Percentiles rank a stretch among this genome's conserved stretches.
phyloP scores from a whole-genome alignment of 1,284 basidiomycete genomes.

The Gomphus bonarii region DNA sequence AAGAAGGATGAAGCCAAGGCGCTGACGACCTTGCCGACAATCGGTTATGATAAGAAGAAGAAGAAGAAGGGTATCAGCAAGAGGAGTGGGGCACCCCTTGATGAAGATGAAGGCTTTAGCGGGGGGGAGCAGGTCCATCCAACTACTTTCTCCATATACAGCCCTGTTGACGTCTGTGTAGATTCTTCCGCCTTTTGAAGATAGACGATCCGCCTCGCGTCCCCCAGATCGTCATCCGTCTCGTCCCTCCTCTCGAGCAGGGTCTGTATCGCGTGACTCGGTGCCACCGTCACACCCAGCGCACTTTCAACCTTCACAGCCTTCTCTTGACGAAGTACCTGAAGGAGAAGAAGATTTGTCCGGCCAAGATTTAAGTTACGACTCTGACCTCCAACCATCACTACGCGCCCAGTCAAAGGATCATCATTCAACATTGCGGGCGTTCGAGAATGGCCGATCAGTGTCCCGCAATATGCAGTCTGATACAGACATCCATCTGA shows the following conservation, averaged over 20 bases:
- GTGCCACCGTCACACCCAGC: constrained; percentile 10
- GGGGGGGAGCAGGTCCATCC: constrained; percentile 32
- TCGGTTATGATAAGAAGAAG: constrained; percentile 44
- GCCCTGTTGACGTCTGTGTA: background rate
- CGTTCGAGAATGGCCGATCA: background rate
- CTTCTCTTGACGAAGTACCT: constrained; percentile 4
- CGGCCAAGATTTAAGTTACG: background rate
- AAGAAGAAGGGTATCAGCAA: constrained; percentile 27
- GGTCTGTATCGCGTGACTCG: constrained; percentile 23
- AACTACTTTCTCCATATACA: background rate
- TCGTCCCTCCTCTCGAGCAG: constrained; percentile 16
- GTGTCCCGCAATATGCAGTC: background rate
- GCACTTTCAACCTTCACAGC: constrained; percentile 2
- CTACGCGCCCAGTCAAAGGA: background rate
- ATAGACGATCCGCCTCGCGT: background rate
- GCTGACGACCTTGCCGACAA: constrained; percentile 54
- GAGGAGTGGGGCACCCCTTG: constrained; percentile 27
- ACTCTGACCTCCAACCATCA: background rate
- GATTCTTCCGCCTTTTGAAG: background rate
- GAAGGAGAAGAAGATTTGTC: constrained; percentile 7
- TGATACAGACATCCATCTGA: background rate
- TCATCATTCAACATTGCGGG: background rate
- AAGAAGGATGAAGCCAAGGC: constrained; percentile 42
- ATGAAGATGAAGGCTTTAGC: constrained; percentile 33
- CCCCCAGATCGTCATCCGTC: background rate